phyloP scores from a whole-genome alignment of 495 filamentous ascomycete genomes.

The Hyphodiscus hymeniophilus region DNA sequence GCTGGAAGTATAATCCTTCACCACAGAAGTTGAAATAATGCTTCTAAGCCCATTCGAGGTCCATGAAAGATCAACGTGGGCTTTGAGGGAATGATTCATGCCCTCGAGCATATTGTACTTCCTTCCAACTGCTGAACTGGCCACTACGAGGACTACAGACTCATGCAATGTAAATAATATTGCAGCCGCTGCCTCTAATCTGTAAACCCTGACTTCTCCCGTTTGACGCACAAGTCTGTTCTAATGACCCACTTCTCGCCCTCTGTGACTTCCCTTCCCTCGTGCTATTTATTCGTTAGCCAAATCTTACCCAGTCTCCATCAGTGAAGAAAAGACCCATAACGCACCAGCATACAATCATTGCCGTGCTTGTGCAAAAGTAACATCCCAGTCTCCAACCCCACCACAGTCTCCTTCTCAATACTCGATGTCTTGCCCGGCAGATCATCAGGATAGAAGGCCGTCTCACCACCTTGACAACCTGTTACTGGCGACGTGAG shows the following conservation, averaged over 20 bases:
- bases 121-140: not conserved
- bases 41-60: too few relatives aligned
- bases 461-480: constrained; percentile 76
- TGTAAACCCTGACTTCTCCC: constrained; percentile 24
- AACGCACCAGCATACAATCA: constrained; percentile 60
- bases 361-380: constrained; percentile 85
- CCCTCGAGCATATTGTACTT: not conserved
- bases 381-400: constrained; percentile 71
- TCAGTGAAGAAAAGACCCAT: not conserved
- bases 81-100: too few relatives aligned
- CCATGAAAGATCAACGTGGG: too few relatives aligned
- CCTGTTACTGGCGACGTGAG: constrained; percentile 61
- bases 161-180: not conserved
- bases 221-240: constrained; percentile 73
- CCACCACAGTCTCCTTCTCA: constrained; percentile 55
- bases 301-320: not conserved
- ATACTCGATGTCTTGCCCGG: constrained; percentile 28
- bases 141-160: not conserved
- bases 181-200: not conserved
- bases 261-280: constrained; percentile 66
- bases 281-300: constrained; percentile 41
- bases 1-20: too few relatives aligned
- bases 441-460: constrained; percentile 68
- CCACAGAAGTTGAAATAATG: too few relatives aligned
- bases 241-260: constrained; percentile 94